Base-by-base conservation (phyloP, 805 yeast genomes). In the Wickerhamiella slavikovae region DNA sequence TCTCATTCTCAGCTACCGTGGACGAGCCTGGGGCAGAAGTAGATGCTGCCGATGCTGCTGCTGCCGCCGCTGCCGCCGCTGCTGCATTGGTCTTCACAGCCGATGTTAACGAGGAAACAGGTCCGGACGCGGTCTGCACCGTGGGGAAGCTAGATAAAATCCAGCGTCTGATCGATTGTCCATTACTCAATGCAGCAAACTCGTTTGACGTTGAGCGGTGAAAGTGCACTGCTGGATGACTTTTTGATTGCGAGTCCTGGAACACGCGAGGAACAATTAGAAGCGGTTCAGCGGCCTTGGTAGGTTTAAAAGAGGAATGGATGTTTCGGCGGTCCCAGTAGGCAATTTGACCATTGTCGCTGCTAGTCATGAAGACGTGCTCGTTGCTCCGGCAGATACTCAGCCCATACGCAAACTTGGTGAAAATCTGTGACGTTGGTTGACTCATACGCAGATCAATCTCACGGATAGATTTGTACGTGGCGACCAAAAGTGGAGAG, bases 271-370 rank as follows among this genome's bases (percentile, higher is more conserved):
- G 45, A 21, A 43, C 30, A 14, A 37, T 28, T 12, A 42, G 32
- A 28, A 36, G 29, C 25, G 42, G 43, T 29, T 39, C 51, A n/a
- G n/a, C n/a, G n/a, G n/a, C n/a, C n/a, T n/a, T n/a, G n/a, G n/a
- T n/a, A 22, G 30, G 25, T 26, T 21, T 25, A 39, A 22, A 8
- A 12, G 31, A 10, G 12, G 28, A 25, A 15, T 34, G 29, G 15
- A 53, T 29, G 33, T 44, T 44, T 6, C 55, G 40, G 10, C 55
- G 39, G 31, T 51, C 56, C 56, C 58, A 83, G 5, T 83, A 58
- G 0, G 85, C 72, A 29, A 82, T 52, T 0, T 89, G 66, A 2
- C 93, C 93, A 43, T 77, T 85, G 40, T 82, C 93, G 29, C 78
- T 68, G 37, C 66, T 66, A 0, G 91, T 71, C 12, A 79, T 68